Base-by-base conservation (phyloP, 805 yeast species). In the Nakazawaea molendinolei region DNA sequence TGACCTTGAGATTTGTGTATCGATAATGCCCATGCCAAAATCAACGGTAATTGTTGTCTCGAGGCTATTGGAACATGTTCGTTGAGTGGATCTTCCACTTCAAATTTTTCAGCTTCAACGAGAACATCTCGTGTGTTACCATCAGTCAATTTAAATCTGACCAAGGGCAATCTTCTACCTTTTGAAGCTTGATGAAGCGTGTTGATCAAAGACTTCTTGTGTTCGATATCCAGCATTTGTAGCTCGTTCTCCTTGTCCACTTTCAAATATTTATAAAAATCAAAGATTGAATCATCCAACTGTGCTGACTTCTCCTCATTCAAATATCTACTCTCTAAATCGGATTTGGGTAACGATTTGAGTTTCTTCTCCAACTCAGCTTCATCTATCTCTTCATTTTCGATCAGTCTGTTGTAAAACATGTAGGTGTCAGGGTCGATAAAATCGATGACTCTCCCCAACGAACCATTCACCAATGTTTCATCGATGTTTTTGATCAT, bases 1-100 rank as follows among this genome's bases (percentile, higher is more conserved):
- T 90, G 89, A 1, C 98, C 98, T 55, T 90, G 98, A 0, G 97
- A 79, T 60, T 92, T 90, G 54, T 92, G 98, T 30, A 92, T 89
- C 0, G 97, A 87, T 29, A 92, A 58, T 0, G 98, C 87, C 97
- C 97, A 92, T 0, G 98, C 95, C n/a, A 89, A 62, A 48, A 90
- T 78, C 36, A 92, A 60, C 0, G 98, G 98, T 2, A 92, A 47
- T 51, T 92, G 98, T 0, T 68, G 65, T 48, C 97, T 66, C 2
- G 81, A 67, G 1, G 85, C 95, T 10, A 86, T 46, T 0, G 80
- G 74, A 7, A 65, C 65, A 15, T 81, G 86, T 34, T 82, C 86
- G 20, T 38, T 33, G 9, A 21, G 26, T 7, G 36, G 36, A 55
- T 86, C 94, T 44, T 80, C 90, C 16, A 85, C 65, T 0, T 69